A percentile compares a stretch with the other conserved stretches of the same genome.
These are phyloP conservation scores for Kwoniella heveanensis DNA, from an alignment of 768 basidiomycete species.

Conservation along the genomic window DNA sequence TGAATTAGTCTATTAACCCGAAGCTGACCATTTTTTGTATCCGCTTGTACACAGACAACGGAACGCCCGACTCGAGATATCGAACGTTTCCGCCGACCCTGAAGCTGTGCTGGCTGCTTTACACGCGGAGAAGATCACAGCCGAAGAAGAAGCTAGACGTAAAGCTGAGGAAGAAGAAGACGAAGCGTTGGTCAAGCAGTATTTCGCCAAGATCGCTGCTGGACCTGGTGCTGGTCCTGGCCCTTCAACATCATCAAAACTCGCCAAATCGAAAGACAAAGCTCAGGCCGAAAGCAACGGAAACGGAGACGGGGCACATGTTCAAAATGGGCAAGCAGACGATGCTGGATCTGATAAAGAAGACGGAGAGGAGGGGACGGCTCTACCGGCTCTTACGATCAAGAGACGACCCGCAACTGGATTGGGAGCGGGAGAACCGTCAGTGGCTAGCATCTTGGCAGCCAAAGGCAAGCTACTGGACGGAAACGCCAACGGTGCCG, in stretches of 20 bases:
- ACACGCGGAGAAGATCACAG: conserved; percentile 61
- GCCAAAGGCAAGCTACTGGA: conserved; percentile 48
- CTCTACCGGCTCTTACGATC: conserved; percentile 42
- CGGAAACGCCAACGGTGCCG: conserved; percentile 5
- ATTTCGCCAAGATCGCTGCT: conserved; percentile 72
- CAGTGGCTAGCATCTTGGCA: conserved; percentile 50
- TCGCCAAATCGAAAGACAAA: conserved; percentile 42
- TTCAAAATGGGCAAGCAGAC: not conserved
- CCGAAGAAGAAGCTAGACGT: conserved; percentile 70
- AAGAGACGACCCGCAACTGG: conserved; percentile 39
- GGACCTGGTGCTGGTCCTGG: conserved; percentile 24
- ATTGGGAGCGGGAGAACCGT: conserved; percentile 38
- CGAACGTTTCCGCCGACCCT: conserved; percentile 66
- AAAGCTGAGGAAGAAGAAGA: conserved; percentile 82
- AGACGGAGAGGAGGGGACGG: conserved; percentile 24
- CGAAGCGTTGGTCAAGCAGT: conserved; percentile 80
- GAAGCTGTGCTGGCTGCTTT: conserved; percentile 60
- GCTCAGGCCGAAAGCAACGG: conserved; percentile 21
- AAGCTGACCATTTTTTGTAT: not conserved
- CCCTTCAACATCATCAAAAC: conserved; percentile 20
- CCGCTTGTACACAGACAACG: conserved; percentile 56
- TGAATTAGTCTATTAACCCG: not conserved
- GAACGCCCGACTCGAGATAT: conserved; percentile 76
- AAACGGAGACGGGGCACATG: not conserved
- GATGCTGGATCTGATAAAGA: conserved; percentile 23